Evolutionary conservation across 225 moss, liverwort and hornwort genomes (phyloP).

Genomic region (Marchantia paleacea): DNA sequence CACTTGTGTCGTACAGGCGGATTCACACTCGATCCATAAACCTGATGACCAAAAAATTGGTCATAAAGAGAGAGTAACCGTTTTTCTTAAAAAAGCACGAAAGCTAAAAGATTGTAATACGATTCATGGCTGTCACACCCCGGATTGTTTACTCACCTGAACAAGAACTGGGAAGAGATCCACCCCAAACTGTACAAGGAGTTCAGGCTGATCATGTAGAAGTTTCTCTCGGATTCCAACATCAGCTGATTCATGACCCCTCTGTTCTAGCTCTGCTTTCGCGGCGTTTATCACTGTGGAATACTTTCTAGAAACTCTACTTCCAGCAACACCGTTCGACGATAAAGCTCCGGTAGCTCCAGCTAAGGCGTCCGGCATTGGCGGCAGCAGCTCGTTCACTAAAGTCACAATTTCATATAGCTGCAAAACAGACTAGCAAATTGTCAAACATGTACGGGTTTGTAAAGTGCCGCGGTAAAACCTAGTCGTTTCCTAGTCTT

Average conservation of each 20-base stretch:
- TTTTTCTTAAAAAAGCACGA: not conserved
- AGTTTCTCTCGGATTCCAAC: constrained; percentile 70
- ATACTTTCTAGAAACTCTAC: constrained; percentile 65
- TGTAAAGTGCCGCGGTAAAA: not conserved
- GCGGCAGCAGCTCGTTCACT: constrained; percentile 90
- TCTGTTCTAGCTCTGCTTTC: constrained; percentile 55
- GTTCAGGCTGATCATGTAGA: constrained; percentile 74
- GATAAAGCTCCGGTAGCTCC: constrained; percentile 50
- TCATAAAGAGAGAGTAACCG: not conserved
- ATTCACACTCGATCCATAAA: constrained; percentile 98
- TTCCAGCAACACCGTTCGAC: constrained; percentile 49
- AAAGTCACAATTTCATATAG: constrained; percentile 85
- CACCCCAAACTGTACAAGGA: constrained; percentile 85
- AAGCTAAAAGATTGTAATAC: no score
- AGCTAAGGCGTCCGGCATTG: constrained; percentile 54
- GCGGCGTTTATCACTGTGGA: constrained; percentile 51
- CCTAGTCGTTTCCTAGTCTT: no score
- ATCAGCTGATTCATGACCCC: constrained; percentile 39
- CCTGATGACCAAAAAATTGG: constrained; percentile 40
- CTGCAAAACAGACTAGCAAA: constrained; percentile 24
- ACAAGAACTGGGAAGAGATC: constrained; percentile 89
- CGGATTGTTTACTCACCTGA: constrained; percentile 53
- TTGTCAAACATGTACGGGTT: not conserved
- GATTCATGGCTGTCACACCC: not conserved
- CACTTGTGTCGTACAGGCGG: constrained; percentile 97